Base-by-base conservation (phyloP, 2,329 filamentous ascomycete genomes). In the Talaromyces sp. region DNA sequence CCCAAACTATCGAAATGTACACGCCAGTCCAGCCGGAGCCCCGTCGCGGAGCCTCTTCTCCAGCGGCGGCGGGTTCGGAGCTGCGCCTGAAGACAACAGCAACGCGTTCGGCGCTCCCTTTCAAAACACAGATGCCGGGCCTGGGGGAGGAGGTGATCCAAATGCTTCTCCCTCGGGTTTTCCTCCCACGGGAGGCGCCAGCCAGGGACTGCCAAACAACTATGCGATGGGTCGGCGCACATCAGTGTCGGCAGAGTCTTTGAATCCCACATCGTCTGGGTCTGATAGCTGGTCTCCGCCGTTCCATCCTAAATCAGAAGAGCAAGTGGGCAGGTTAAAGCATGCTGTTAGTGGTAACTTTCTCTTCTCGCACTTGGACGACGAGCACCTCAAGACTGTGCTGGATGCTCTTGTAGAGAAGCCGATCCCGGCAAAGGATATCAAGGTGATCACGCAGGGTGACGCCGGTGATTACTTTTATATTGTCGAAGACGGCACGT, bases 391-490 rank as follows among this genome's bases (percentile, higher is more conserved):
- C 66, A 80, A 84, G 57, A 92, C 95, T 69, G 92, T 98, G 52
- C 83, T 99, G 13, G 91, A 92, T 56, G 95, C 95, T 3, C 81
- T 99, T 67, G 88, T 96, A 63, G 95, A 99, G 78, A 98, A 98
- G 77, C 90, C 91, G 7, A 96, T 98, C 69, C 95, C 95, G 1
- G 91, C 92, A 65, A 96, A 95, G 78, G 93, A 87, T 66, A 88
- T 88, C 73, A 84, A 96, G 84, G 92, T 99, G 62, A 98, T 99
- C 67, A 89, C 88, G 56, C 95, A 99, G 80, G 95, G 95, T 60
- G 95, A 98, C 71, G 89, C 93, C 0, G 95, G 95, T 51, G 95
- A 99, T 77, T 98, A 90, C 80, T 99, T 99, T 79, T 99, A 99
- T 75, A 88, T 99, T 28, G 92, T 98, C 19, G 95, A 99, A 75